Conservation (phyloP, 2,329 filamentous ascomycete species). For the Ophiostoma australiae region DNA sequence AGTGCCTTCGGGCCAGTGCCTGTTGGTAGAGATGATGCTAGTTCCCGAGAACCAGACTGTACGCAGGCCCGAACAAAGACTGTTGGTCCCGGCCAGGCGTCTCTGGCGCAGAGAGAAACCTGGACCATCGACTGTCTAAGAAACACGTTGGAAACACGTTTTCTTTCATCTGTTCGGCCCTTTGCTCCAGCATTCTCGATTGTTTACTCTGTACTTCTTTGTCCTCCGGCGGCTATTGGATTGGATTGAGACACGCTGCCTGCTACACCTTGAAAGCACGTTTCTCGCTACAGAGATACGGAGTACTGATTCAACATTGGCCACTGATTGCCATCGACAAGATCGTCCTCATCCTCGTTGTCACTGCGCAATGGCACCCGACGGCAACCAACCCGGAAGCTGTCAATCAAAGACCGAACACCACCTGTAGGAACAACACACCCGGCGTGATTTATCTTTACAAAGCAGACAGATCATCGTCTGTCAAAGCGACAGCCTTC, state of each 20-base stretch:
- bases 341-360: background rate
- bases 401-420: background rate
- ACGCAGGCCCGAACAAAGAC: background rate
- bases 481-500: background rate
- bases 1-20: conserved; percentile 4
- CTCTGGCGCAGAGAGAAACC: background rate
- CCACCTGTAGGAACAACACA: background rate
- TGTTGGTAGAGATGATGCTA: conserved; percentile 7
- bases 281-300: background rate
- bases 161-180: conserved; percentile 9
- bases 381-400: background rate
- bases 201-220: background rate
- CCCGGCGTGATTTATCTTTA: background rate
- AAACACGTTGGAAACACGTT: conserved; percentile 7
- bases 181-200: background rate
- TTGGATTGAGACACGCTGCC: background rate
- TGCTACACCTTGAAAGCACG: background rate
- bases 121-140: background rate
- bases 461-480: background rate
- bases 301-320: no score
- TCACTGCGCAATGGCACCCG: background rate
- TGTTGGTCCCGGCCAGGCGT: background rate
- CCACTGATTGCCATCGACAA: background rate
- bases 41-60: background rate
- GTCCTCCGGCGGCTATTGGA: background rate